Evolutionary conservation across 225 moss, liverwort and hornwort species (phyloP).

Genomic region (Climacium dendroides): DNA sequence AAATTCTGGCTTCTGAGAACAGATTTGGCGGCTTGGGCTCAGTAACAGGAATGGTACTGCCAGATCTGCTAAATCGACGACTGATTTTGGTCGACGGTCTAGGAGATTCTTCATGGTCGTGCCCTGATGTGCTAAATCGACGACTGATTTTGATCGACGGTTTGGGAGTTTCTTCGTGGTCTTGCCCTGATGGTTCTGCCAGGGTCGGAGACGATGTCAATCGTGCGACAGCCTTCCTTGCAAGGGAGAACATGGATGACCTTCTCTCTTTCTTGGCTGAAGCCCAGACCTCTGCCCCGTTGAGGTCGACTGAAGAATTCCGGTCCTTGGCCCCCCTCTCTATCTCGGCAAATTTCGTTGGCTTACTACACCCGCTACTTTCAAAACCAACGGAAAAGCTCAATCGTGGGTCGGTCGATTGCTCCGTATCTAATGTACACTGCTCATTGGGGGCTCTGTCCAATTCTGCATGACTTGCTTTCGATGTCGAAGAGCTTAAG

Average conservation of each 20-base stretch:
- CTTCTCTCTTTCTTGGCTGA: conserved; percentile 41
- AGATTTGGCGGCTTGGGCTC: conserved; percentile 24
- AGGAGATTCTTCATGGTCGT: conserved; percentile 25
- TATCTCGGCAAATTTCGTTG: neutral
- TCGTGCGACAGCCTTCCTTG: conserved; percentile 44
- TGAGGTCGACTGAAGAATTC: conserved; percentile 14
- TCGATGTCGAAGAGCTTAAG: neutral
- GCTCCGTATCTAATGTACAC: neutral
- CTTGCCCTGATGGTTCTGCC: conserved; percentile 18
- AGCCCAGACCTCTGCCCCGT: conserved; percentile 1
- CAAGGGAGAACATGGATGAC: conserved; percentile 41
- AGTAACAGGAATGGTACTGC: neutral
- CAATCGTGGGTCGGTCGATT: neutral
- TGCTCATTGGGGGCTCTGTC: neutral
- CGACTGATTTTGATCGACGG: conserved; percentile 16
- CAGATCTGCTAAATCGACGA: conserved; percentile 39
- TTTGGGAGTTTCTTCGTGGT: conserved; percentile 16
- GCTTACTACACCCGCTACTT: neutral
- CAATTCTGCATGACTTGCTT: neutral
- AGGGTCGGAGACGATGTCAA: conserved; percentile 32
- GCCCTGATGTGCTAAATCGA: conserved; percentile 31
- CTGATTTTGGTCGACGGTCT: conserved; percentile 3
- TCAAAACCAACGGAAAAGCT: neutral
- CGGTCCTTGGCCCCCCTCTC: neutral
- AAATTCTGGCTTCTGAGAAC: conserved; percentile 64